These are phyloP conservation scores for Silene coronaria DNA, from an alignment of 179 eudicot species.

Conservation along the genomic window DNA sequence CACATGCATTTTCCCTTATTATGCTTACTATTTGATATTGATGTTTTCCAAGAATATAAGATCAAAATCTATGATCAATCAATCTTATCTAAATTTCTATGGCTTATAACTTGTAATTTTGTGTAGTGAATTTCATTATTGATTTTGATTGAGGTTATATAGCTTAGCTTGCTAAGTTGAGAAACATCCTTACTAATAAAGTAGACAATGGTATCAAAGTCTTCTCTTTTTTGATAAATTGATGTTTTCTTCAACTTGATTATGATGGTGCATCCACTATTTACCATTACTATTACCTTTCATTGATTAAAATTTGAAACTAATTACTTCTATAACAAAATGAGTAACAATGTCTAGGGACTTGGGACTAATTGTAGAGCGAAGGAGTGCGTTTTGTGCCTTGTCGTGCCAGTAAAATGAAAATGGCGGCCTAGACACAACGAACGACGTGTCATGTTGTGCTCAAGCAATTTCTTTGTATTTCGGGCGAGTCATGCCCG, in stretches of 20 bases:
- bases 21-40: constrained; percentile 1
- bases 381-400: no score
- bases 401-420: no score
- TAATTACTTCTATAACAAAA: no score
- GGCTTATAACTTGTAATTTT: neutral
- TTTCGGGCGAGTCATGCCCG: no score
- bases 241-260: neutral
- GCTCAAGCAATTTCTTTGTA: no score
- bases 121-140: neutral
- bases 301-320: no score
- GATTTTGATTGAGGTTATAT: neutral
- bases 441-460: no score
- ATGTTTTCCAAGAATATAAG: neutral
- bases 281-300: no score
- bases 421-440: no score
- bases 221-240: neutral
- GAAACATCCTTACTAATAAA: neutral
- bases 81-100: neutral
- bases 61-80: neutral
- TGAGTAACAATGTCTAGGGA: no score
- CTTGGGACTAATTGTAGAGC: no score
- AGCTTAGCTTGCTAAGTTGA: neutral
- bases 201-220: neutral
- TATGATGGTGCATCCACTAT: neutral
- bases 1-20: constrained; percentile 1